A percentile compares a stretch with the other conserved stretches of the same genome.
Conservation (phyloP, 2,329 filamentous ascomycete species). For the Drechslerella coelobrocha region DNA sequence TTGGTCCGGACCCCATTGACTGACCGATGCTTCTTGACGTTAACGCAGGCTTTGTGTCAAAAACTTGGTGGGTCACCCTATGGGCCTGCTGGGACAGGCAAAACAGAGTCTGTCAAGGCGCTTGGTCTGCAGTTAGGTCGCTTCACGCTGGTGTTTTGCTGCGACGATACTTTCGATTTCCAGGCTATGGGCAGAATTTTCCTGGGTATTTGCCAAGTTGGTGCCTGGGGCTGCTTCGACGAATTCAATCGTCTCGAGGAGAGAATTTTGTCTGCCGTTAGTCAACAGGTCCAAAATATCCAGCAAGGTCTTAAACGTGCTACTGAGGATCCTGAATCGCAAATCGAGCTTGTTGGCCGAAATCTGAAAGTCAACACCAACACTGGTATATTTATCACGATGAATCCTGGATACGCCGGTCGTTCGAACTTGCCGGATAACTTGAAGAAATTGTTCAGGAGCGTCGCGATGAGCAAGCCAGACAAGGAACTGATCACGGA, state of each 20-base stretch:
- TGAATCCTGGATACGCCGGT: constrained; percentile 99
- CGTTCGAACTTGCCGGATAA: constrained; percentile 98
- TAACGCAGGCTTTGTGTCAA: constrained; percentile 94
- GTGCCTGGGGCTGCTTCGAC: constrained; percentile 99
- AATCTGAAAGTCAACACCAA: constrained; percentile 88
- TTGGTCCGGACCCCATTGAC: constrained; percentile 96
- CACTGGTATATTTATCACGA: constrained; percentile 99
- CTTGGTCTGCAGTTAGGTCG: constrained; percentile 93
- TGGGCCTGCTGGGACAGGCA: constrained; percentile 95
- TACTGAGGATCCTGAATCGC: constrained; percentile 77
- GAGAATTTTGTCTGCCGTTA: constrained; percentile 95
- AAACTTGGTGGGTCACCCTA: constrained; percentile 95
- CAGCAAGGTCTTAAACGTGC: constrained; percentile 91
- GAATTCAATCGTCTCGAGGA: constrained; percentile 99
- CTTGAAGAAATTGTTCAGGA: constrained; percentile 98
- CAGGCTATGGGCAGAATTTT: constrained; percentile 99
- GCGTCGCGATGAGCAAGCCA: constrained; percentile 98
- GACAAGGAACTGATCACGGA: constrained; percentile 99
- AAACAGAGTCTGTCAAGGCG: constrained; percentile 98
- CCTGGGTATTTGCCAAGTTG: constrained; percentile 97
- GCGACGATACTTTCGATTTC: constrained; percentile 99
- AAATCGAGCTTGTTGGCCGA: constrained; percentile 93
- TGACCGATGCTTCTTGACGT: constrained; percentile 95
- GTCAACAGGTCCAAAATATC: constrained; percentile 99
- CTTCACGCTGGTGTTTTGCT: constrained; percentile 98